Evolutionary conservation across 768 basidiomycete species (phyloP).

Genomic region (Termitomyces heimii): DNA sequence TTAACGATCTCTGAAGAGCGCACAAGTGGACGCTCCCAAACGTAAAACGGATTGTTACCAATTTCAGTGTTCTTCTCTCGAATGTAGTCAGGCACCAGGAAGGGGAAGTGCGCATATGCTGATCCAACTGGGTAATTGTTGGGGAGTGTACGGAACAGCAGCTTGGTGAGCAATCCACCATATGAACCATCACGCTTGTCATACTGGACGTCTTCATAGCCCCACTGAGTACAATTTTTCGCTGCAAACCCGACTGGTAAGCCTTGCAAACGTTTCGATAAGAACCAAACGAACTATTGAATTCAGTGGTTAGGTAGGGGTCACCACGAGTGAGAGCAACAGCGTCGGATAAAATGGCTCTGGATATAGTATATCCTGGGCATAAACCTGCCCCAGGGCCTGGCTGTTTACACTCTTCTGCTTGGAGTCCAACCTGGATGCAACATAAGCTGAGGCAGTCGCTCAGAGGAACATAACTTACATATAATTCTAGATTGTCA

Average conservation of each 20-base stretch:
- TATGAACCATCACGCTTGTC: constrained; percentile 63
- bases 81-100: constrained; percentile 57
- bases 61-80: constrained; percentile 23
- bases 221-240: constrained; percentile 74
- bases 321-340: constrained; percentile 74
- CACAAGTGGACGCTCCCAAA: constrained; percentile 46
- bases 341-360: constrained; percentile 80
- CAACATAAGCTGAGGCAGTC: neutral
- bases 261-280: neutral
- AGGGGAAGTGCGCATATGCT: constrained; percentile 76
- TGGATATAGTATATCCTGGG: constrained; percentile 78
- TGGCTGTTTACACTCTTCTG: constrained; percentile 63
- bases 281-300: constrained; percentile 51
- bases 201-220: constrained; percentile 64
- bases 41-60: constrained; percentile 38
- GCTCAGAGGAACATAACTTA: constrained; percentile 21
- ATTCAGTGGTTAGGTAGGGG: constrained; percentile 71
- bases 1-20: constrained; percentile 15
- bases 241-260: constrained; percentile 30
- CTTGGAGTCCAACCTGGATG: constrained; percentile 55
- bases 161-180: constrained; percentile 68
- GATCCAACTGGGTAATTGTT: constrained; percentile 60
- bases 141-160: constrained; percentile 70
- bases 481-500: constrained; percentile 77
- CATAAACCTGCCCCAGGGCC: constrained; percentile 70